Percentiles rank a stretch among this genome's conserved stretches.
phyloP scores from a whole-genome alignment of 768 basidiomycete species.

The Dictyophora rubrovolvata region DNA sequence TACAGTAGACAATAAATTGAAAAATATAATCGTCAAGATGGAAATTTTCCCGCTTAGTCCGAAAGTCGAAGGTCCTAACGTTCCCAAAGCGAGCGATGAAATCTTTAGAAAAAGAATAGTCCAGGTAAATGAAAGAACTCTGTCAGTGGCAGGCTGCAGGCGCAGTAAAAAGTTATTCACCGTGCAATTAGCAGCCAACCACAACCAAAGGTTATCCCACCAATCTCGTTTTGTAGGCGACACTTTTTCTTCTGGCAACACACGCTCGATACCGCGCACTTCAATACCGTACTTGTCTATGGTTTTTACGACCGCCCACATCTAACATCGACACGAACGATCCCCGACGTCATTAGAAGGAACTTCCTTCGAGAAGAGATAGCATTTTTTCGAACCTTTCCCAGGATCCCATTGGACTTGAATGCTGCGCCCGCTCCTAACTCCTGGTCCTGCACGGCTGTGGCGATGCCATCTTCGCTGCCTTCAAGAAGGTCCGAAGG shows the following conservation, averaged over 20 bases:
- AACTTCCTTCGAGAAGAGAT: no score
- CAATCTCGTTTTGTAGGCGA: slow-evolving; percentile 7
- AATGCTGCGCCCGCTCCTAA: slow-evolving; percentile 4
- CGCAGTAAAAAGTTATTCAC: background rate
- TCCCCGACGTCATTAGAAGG: no score
- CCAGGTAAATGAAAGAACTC: slow-evolving; percentile 25
- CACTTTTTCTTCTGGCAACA: slow-evolving; percentile 17
- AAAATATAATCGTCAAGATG: slow-evolving; percentile 30
- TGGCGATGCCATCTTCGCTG: background rate
- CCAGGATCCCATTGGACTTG: background rate
- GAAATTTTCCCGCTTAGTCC: slow-evolving; percentile 27
- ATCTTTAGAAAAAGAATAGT: slow-evolving; percentile 11
- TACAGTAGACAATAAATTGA: slow-evolving; percentile 25
- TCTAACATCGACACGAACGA: background rate
- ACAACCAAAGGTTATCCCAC: slow-evolving; percentile 14
- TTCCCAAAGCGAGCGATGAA: slow-evolving; percentile 29
- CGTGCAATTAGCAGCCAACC: slow-evolving; percentile 24
- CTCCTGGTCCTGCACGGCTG: background rate
- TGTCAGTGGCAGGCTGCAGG: no score
- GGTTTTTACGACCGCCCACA: slow-evolving; percentile 15
- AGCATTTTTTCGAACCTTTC: background rate
- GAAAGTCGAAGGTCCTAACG: slow-evolving; percentile 27
- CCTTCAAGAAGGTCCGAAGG: background rate
- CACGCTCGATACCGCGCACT: slow-evolving; percentile 27
- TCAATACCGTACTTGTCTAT: slow-evolving; percentile 24